Base-by-base conservation (phyloP, 116 monocot species). In the Trichopus zeylanicus region DNA sequence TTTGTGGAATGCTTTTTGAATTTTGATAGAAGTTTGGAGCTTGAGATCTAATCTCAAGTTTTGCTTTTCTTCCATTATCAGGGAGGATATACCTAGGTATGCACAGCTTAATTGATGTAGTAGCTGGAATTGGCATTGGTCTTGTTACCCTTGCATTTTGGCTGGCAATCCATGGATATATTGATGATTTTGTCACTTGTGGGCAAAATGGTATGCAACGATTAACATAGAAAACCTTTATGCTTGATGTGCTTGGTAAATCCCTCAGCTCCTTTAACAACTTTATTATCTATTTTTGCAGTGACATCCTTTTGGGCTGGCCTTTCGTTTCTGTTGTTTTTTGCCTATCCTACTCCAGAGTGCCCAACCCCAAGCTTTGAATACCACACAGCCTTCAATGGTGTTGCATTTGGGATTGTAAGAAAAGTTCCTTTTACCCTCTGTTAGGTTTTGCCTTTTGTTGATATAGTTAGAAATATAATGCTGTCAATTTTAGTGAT, bases 291-390 rank as follows among this genome's bases (percentile, higher is more conserved):
- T n/a, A n/a, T n/a, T 20, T 48, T 71, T 75, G 69, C 78, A 98
- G 91, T 98, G 49, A 75, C 69, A 47, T 72, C 79, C 54, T 98
- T 75, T 63, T 83, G 66, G 72, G 91, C 85, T 23, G 56, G 73
- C 46, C 78, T 98, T 49, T 88, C 91, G 31, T 67, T 91, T 8
- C 30, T 98, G 10, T 7, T 88, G 48, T 85, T 72, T 20, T 82
- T 98, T 55, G 98, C 91, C 9, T 98, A 98, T 70, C 98, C 98
- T 55, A 80, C 78, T 37, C 91, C 98, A 23, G 98, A 98, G 71
- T 49, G 74, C 39, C 88, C 88, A 7, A 98, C 91, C 30, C 98
- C 98, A 32, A 98, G 91, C 64, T 98, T 85, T 42, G 88, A 91
- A 5, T 91, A 78, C 62, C 98, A 98, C 48, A 52, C 80, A 13